phyloP scores from a whole-genome alignment of 2,329 filamentous ascomycete species.

The Cladosporium sp. region DNA sequence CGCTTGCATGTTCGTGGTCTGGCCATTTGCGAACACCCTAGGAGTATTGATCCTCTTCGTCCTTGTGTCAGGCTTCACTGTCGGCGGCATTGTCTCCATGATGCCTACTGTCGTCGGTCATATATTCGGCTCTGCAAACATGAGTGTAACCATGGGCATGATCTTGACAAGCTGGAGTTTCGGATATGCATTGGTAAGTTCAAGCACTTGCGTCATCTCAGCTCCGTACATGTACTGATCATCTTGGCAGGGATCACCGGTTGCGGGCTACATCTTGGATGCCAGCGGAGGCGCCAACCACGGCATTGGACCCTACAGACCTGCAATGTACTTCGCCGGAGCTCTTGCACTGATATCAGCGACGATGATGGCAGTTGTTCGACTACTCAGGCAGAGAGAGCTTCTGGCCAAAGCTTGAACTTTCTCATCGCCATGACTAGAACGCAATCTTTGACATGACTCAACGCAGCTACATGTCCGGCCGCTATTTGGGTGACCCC shows the following conservation, averaged over 20 bases:
- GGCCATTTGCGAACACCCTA: constrained; percentile 55
- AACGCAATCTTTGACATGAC: no score
- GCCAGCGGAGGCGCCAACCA: constrained; percentile 46
- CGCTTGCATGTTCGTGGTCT: constrained; percentile 57
- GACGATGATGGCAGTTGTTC: neutral
- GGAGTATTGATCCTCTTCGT: constrained; percentile 54
- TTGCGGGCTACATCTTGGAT: constrained; percentile 57
- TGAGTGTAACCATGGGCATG: constrained; percentile 57
- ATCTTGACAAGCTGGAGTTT: constrained; percentile 57
- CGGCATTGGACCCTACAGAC: constrained; percentile 52
- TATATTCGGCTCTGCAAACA: constrained; percentile 47
- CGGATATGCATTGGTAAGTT: constrained; percentile 53
- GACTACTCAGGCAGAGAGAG: neutral
- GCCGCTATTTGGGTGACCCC: no score
- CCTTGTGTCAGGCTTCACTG: constrained; percentile 56
- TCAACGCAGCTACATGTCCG: no score
- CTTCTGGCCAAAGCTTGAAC: neutral
- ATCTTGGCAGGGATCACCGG: constrained; percentile 45
- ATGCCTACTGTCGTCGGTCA: constrained; percentile 61
- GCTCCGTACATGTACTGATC: neutral
- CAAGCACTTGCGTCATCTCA: constrained; percentile 28
- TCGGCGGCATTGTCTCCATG: constrained; percentile 60
- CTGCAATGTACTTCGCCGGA: constrained; percentile 59
- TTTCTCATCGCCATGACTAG: no score
- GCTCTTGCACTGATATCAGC: constrained; percentile 1